phyloP scores from a whole-genome alignment of 345 rosid genomes.

The Pistacia integerrima region DNA sequence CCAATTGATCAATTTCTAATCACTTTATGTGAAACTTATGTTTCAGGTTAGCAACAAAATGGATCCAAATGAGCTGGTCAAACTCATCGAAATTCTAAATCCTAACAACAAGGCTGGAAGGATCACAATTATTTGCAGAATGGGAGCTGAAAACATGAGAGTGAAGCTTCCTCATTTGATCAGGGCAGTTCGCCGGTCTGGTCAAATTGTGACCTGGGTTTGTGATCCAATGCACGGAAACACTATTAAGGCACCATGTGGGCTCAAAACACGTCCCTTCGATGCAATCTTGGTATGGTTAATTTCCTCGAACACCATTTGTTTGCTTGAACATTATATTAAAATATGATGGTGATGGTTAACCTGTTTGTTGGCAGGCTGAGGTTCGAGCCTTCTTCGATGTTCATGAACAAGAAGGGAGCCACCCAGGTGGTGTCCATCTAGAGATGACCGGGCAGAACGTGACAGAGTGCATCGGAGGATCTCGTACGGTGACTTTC shows the following conservation, averaged over 20 bases:
- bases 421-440: slow-evolving; percentile 65
- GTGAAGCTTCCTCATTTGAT: slow-evolving; percentile 61
- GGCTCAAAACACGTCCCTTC: slow-evolving; percentile 67
- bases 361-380: slow-evolving; percentile 32
- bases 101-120: slow-evolving; percentile 65
- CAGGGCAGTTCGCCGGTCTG: slow-evolving; percentile 66
- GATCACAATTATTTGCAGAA: slow-evolving; percentile 54
- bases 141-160: slow-evolving; percentile 73
- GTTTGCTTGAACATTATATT: not conserved
- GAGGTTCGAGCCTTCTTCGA: slow-evolving; percentile 65
- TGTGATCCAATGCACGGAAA: slow-evolving; percentile 73
- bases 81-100: slow-evolving; percentile 55
- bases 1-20: too few species aligned
- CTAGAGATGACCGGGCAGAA: slow-evolving; percentile 72
- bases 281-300: slow-evolving; percentile 59
- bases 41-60: slow-evolving; percentile 64
- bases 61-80: slow-evolving; percentile 67
- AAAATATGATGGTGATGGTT: too few species aligned
- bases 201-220: slow-evolving; percentile 70
- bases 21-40: slow-evolving; percentile 11
- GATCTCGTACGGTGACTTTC: slow-evolving; percentile 57
- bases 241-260: slow-evolving; percentile 71
- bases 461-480: slow-evolving; percentile 69
- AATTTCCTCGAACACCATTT: slow-evolving; percentile 9
- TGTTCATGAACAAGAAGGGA: slow-evolving; percentile 67